Evolutionary conservation across 495 filamentous ascomycete species (phyloP).

Genomic region (Penicillium parvum): DNA sequence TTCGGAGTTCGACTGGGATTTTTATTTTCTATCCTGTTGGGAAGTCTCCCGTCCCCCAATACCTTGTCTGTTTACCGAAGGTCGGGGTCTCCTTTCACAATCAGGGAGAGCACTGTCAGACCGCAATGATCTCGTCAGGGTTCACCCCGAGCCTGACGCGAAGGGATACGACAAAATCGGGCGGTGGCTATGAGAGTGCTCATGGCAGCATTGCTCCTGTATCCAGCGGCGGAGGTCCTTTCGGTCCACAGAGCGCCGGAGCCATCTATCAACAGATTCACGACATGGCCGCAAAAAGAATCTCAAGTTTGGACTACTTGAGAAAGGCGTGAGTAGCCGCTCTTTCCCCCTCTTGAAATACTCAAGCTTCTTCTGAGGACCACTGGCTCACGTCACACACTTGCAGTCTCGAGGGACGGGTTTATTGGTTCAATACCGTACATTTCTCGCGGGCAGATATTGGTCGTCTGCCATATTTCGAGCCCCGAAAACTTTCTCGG

Average conservation of each 20-base stretch:
- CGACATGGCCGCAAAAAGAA: slow-evolving; percentile 83
- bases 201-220: slow-evolving; percentile 26
- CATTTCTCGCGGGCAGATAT: slow-evolving; percentile 84
- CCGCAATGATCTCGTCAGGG: slow-evolving; percentile 34
- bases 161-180: slow-evolving; percentile 38
- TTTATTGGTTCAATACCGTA: slow-evolving; percentile 97
- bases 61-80: no score
- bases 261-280: slow-evolving; percentile 80
- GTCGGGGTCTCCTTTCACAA: no score
- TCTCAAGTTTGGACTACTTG: slow-evolving; percentile 93
- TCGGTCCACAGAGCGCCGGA: slow-evolving; percentile 58
- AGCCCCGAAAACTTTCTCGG: slow-evolving; percentile 72
- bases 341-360: no score
- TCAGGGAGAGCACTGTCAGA: neutral
- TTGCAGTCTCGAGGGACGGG: slow-evolving; percentile 80
- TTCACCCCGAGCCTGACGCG: slow-evolving; percentile 35
- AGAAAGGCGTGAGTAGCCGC: slow-evolving; percentile 74
- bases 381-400: neutral
- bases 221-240: slow-evolving; percentile 31
- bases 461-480: slow-evolving; percentile 76
- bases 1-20: neutral
- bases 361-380: no score
- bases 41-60: no score
- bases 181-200: slow-evolving; percentile 25
- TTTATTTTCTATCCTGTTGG: neutral